These are phyloP conservation scores for Neonectria magnoliae DNA, from an alignment of 2,329 filamentous ascomycete species.

Conservation along the genomic window DNA sequence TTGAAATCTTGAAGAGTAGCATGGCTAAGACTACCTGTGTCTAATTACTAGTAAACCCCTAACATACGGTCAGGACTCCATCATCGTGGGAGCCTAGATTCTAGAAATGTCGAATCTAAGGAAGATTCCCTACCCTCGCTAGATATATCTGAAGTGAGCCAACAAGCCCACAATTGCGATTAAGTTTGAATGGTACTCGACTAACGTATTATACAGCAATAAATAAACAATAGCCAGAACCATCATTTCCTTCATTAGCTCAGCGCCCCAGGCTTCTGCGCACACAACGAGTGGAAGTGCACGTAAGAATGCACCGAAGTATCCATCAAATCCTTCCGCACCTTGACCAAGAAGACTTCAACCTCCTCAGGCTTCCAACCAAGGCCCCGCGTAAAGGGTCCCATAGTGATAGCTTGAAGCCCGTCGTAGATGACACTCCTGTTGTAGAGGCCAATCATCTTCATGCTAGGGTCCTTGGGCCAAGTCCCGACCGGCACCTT, in stretches of 20 bases:
- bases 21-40: too few relatives aligned
- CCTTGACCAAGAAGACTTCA: constrained; percentile 46
- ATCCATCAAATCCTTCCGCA: constrained; percentile 47
- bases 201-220: neutral
- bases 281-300: constrained; percentile 30
- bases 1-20: too few relatives aligned
- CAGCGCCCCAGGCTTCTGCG: constrained; percentile 19
- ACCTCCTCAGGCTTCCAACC: constrained; percentile 49
- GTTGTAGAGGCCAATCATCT: constrained; percentile 54
- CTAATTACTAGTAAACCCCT: too few relatives aligned
- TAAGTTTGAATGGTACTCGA: too few relatives aligned
- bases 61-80: too few relatives aligned
- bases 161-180: too few relatives aligned
- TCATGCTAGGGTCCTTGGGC: constrained; percentile 57
- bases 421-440: constrained; percentile 44
- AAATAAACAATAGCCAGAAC: neutral
- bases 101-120: too few relatives aligned
- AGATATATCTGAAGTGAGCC: too few relatives aligned
- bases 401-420: constrained; percentile 46
- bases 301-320: constrained; percentile 30
- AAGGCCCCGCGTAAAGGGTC: constrained; percentile 47
- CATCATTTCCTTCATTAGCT: neutral
- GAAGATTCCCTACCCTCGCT: too few relatives aligned
- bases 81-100: too few relatives aligned
- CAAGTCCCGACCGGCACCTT: constrained; percentile 60